Percentiles rank a stretch among this genome's conserved stretches.
These are phyloP conservation scores for Acanthamoeba triangularis DNA, from an alignment of 208 protist species.

Conservation along the genomic window DNA sequence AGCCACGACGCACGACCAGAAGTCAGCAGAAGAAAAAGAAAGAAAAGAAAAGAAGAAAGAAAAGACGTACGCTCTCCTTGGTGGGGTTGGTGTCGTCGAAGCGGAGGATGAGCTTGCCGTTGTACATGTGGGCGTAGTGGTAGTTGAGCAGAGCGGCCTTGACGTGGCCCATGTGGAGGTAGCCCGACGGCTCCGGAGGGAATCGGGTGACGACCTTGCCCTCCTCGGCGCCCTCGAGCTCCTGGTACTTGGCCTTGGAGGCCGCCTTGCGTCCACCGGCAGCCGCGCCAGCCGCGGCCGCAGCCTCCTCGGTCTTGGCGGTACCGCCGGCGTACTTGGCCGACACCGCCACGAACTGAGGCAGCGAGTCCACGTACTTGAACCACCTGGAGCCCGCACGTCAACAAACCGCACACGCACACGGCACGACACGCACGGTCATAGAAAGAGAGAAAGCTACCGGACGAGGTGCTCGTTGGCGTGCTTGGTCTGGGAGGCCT, in stretches of 20 bases:
- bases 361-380: slow-evolving; percentile 40
- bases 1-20: background rate
- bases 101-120: slow-evolving; percentile 98
- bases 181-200: slow-evolving; percentile 94
- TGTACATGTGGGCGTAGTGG: slow-evolving; percentile 97
- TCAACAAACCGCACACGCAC: background rate
- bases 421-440: background rate
- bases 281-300: background rate
- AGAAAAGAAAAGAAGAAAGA: background rate
- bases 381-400: slow-evolving; percentile 42
- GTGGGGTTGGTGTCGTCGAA: slow-evolving; percentile 99
- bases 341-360: slow-evolving; percentile 5
- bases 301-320: background rate
- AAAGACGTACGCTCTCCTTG: slow-evolving; percentile 95
- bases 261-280: background rate
- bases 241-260: slow-evolving; percentile 71
- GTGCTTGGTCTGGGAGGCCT: slow-evolving; percentile 38
- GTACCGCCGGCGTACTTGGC: background rate
- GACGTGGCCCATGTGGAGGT: slow-evolving; percentile 95
- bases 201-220: slow-evolving; percentile 88
- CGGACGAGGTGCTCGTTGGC: slow-evolving; percentile 37
- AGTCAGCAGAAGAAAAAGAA: background rate
- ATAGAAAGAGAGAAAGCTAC: background rate
- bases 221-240: slow-evolving; percentile 57
- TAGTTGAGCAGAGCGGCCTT: slow-evolving; percentile 99